Conservation (phyloP, 2,329 filamentous ascomycete species). For the Pestalotiopsis sp. region DNA sequence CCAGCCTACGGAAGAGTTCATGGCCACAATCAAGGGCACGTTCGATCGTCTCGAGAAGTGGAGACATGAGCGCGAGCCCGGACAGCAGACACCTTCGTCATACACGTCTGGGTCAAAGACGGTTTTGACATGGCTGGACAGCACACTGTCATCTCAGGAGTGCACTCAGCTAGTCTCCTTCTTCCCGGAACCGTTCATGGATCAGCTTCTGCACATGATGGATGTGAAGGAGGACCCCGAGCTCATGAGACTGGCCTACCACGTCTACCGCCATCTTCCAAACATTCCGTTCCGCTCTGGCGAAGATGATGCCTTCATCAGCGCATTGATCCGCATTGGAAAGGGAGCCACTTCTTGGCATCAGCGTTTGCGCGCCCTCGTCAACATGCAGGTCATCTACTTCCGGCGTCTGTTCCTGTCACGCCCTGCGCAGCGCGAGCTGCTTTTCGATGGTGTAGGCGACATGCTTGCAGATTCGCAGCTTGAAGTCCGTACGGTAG, state of each 20-base stretch:
- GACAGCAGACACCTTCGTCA: slow-evolving; percentile 88
- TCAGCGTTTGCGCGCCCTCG: slow-evolving; percentile 88
- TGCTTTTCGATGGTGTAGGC: slow-evolving; percentile 89
- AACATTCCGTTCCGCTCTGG: slow-evolving; percentile 92
- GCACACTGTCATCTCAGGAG: slow-evolving; percentile 86
- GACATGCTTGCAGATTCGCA: slow-evolving; percentile 92
- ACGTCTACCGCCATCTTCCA: slow-evolving; percentile 93
- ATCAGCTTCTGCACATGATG: slow-evolving; percentile 98
- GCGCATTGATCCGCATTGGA: slow-evolving; percentile 84
- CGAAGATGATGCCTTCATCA: slow-evolving; percentile 83
- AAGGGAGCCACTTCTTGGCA: slow-evolving; percentile 88
- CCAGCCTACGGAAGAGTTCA: slow-evolving; percentile 74
- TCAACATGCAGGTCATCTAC: slow-evolving; percentile 99
- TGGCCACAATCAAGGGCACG: slow-evolving; percentile 70
- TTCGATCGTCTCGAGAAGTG: slow-evolving; percentile 83
- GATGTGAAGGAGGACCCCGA: slow-evolving; percentile 98
- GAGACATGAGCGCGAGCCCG: slow-evolving; percentile 81
- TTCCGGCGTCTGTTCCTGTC: slow-evolving; percentile 95
- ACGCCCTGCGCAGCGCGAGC: slow-evolving; percentile 71
- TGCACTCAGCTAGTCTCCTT: slow-evolving; percentile 89
- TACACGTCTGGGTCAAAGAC: slow-evolving; percentile 98
- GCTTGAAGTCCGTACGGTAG: slow-evolving; percentile 90
- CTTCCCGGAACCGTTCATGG: slow-evolving; percentile 87
- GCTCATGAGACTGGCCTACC: slow-evolving; percentile 90
- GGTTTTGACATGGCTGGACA: slow-evolving; percentile 92